Evolutionary conservation across 257 asterid species (phyloP).

Genomic region (Datura wrightii): DNA sequence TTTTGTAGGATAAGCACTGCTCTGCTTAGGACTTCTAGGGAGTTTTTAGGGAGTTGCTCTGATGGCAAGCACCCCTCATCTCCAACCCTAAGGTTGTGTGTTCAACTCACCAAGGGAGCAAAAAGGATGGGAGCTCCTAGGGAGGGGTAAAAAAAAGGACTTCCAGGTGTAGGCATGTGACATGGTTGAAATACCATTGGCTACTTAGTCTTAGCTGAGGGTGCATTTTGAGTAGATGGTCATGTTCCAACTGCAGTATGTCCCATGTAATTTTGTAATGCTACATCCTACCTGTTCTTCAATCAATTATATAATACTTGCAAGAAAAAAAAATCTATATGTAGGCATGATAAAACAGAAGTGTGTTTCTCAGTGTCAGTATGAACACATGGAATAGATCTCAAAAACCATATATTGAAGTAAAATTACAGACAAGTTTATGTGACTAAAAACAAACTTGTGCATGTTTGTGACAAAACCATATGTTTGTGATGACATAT

Average conservation of each 20-base stretch:
- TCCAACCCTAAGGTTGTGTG: too few species aligned
- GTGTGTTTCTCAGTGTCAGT: background rate
- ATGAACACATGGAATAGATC: background rate
- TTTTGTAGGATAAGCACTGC: background rate
- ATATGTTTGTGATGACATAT: background rate
- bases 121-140: too few species aligned
- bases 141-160: background rate
- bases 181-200: background rate
- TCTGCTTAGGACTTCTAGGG: conserved; percentile 7
- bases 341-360: background rate
- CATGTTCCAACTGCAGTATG: background rate
- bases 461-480: conserved; percentile 1
- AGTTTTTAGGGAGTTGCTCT: too few species aligned
- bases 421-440: conserved; percentile 9
- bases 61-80: too few species aligned
- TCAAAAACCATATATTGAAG: background rate
- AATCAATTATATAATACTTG: background rate
- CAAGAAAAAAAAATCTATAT: background rate
- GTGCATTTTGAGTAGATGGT: background rate
- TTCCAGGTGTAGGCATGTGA: conserved; percentile 18
- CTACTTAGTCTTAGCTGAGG: conserved; percentile 14
- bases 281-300: background rate
- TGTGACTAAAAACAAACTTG: background rate
- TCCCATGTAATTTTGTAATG: conserved; percentile 8
- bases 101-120: too few species aligned